These are phyloP conservation scores for Aureococcus anophagefferens DNA, from an alignment of 108 stramenopile species.

Conservation along the genomic window DNA sequence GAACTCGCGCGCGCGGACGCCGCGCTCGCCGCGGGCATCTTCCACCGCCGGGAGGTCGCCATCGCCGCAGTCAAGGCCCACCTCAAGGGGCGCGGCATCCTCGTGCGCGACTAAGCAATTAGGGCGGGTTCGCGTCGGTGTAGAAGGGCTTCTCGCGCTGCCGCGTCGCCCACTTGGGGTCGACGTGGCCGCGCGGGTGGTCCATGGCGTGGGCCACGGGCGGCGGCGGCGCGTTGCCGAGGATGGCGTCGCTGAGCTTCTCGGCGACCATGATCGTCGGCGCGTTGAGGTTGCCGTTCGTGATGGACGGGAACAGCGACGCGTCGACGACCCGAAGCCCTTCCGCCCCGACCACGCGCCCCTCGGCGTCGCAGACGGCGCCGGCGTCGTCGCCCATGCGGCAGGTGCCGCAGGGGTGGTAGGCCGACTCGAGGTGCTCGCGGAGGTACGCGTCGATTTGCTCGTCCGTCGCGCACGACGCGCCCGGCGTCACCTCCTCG, in stretches of 20 bases:
- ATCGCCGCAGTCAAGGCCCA: slow-evolving; percentile 68
- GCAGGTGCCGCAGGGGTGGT: slow-evolving; percentile 18
- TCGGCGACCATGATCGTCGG: too few relatives aligned
- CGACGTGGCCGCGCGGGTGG: too few relatives aligned
- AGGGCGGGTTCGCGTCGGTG: too few relatives aligned
- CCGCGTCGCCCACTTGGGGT: too few relatives aligned
- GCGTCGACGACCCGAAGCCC: neutral
- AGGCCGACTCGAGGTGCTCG: neutral
- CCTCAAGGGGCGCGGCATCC: neutral
- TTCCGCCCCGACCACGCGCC: slow-evolving; percentile 1
- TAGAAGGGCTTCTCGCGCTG: too few relatives aligned
- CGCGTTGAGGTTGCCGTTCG: too few relatives aligned
- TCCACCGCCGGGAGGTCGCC: slow-evolving; percentile 88
- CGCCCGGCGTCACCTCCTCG: neutral
- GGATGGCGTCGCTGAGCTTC: too few relatives aligned
- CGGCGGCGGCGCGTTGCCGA: too few relatives aligned
- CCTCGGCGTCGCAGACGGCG: slow-evolving; percentile 10
- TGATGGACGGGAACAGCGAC: too few relatives aligned
- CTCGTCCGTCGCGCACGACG: neutral
- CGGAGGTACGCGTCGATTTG: slow-evolving; percentile 5
- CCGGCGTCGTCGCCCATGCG: slow-evolving; percentile 5
- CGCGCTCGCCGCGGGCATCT: slow-evolving; percentile 96
- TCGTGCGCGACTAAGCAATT: neutral
- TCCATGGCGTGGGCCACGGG: too few relatives aligned
- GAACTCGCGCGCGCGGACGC: slow-evolving; percentile 72